Base-by-base conservation (phyloP, 208 protist genomes). In the Wallacemonas rigidus region DNA sequence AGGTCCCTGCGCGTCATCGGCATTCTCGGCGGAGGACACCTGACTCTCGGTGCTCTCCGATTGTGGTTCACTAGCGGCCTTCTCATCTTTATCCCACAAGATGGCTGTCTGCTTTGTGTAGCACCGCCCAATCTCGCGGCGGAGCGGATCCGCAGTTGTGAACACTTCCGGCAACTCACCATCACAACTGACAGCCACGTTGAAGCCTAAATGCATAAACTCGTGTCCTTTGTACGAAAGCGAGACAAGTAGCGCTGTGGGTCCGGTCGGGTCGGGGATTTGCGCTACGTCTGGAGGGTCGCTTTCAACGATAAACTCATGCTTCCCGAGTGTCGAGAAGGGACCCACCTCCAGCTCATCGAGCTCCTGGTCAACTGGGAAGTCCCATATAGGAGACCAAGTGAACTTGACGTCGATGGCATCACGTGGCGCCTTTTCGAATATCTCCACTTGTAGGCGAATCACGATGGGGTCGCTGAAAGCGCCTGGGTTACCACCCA, bases 351-450 rank as follows among this genome's bases (percentile, higher is more conserved):
- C 90, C 48, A 95, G 80, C 71, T 91, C 87, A 50, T 95, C 90
- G 9, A 95, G 74, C 63, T 83, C 77, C 76, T 95, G 90, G 48
- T 95, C 90, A 1, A 95, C 87, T 7, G 79, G 61, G 58, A 90
- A 90, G 73, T 95, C 90, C 87, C 90, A 95, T n/a, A 95, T 83
- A 1, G 90, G 90, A 0, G 85, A 87, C 87, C 87, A 95, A n/a
- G 69, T 84, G 70, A 92, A 95, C 50, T 77, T 82, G 3, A 92
- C 83, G 61, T 92, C 87, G 15, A 95, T 87, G 7, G 79, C 3
- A 2, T 86, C 71, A 6, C 26, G 17, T 0, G 87, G 90, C 0
- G 79, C 76, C 53, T 77, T 58, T 71, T 91, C 90, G 62, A 88
- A 91, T 17, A 95, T 79, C 40, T 95, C 86, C 17, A 95, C 69